These are phyloP conservation scores for Xylariales sp. DNA, from an alignment of 2,329 filamentous ascomycete genomes.

Conservation along the genomic window DNA sequence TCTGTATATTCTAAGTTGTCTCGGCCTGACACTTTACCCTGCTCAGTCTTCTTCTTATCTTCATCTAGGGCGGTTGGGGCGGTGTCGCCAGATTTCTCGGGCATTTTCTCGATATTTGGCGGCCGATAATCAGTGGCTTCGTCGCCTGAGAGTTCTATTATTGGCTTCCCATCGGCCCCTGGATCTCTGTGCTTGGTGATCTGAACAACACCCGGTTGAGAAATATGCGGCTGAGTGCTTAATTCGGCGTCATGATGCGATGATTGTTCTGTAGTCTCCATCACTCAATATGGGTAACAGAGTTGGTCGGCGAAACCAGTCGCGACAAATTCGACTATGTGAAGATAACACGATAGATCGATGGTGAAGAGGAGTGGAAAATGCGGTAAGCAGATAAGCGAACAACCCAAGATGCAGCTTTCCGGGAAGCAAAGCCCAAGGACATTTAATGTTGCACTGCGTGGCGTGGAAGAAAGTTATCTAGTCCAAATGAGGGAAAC, in stretches of 20 bases:
- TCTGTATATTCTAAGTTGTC: neutral
- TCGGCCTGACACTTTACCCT: neutral
- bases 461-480: neutral
- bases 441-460: conserved; percentile 4
- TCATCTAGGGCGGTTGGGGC: neutral
- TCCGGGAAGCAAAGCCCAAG: neutral
- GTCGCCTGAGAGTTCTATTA: neutral
- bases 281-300: neutral
- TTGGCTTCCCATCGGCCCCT: too few relatives aligned
- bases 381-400: neutral
- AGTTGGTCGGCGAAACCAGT: neutral
- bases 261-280: neutral
- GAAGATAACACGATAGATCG: neutral
- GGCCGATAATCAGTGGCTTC: neutral
- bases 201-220: neutral
- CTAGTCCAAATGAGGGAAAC: conserved; percentile 22
- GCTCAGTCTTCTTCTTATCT: neutral
- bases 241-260: neutral
- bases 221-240: neutral
- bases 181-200: neutral
- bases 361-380: neutral
- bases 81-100: neutral
- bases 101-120: neutral
- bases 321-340: neutral
- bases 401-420: neutral